A percentile compares a stretch with the other conserved stretches of the same genome.
phyloP scores from a whole-genome alignment of 2,329 filamentous ascomycete species.

The Teratosphaeria zuluensis region DNA sequence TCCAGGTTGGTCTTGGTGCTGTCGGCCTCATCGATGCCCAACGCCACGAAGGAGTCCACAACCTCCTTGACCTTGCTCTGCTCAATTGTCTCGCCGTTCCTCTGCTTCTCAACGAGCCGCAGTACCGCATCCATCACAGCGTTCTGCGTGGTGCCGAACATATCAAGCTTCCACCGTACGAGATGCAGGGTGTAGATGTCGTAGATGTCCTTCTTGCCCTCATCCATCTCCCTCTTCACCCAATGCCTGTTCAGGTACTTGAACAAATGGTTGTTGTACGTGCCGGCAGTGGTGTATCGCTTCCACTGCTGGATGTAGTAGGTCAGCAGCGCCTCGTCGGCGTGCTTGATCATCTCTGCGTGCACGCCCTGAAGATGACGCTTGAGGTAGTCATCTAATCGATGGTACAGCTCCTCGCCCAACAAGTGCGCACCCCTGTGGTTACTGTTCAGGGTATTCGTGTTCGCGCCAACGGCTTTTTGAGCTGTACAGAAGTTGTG shows the following conservation, averaged over 20 bases:
- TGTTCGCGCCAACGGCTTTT: conserved; percentile 61
- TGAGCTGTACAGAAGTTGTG: conserved; percentile 99
- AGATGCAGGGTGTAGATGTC: conserved; percentile 96
- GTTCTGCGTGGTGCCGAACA: conserved; percentile 72
- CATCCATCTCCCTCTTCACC: conserved; percentile 98
- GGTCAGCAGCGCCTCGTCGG: conserved; percentile 77
- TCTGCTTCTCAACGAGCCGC: conserved; percentile 91
- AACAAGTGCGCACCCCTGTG: conserved; percentile 83
- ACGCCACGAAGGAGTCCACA: conserved; percentile 87
- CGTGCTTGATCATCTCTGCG: conserved; percentile 63
- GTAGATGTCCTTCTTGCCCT: conserved; percentile 96
- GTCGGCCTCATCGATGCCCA: conserved; percentile 88
- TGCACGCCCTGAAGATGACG: conserved; percentile 64
- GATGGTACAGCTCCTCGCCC: conserved; percentile 90
- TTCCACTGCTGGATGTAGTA: conserved; percentile 98
- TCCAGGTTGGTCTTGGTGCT: conserved; percentile 89
- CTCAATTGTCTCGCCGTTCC: conserved; percentile 95
- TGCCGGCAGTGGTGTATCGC: conserved; percentile 87
- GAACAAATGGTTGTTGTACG: conserved; percentile 96
- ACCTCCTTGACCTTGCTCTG: conserved; percentile 94
- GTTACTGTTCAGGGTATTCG: conserved; percentile 41
- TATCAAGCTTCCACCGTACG: conserved; percentile 86
- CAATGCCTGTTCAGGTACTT: conserved; percentile 94
- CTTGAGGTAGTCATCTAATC: conserved; percentile 77
- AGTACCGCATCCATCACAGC: conserved; percentile 94